Base-by-base conservation (phyloP, 345 rosid genomes). In the Hirschfeldia incana region DNA sequence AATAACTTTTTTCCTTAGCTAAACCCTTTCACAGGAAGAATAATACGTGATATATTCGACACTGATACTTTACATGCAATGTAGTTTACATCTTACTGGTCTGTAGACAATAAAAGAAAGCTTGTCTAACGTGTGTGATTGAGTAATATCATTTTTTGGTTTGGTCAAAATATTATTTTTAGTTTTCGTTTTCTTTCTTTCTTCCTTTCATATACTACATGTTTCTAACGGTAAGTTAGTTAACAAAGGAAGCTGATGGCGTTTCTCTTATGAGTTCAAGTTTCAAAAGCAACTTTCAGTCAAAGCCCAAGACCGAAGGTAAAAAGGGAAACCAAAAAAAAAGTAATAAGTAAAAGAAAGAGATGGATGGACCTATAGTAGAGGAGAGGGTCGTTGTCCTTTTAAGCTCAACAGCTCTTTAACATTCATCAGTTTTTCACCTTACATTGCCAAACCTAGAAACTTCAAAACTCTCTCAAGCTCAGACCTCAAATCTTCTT, bases 1-100 rank as follows among this genome's bases (percentile, higher is more conserved):
- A 53, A 68, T 73, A 81, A 71, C 29, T 15, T 33, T 7, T 17
- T 46, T 12, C 53, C 15, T 46, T 46, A 49, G 57, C 21, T 49
- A 49, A 49, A 49, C 7, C 7, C 57, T 49, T 49, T 49, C 57
- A 49, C 57, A 49, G 2, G 57, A 49, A 1, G 7, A 49, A 49
- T 17, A n/a, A n/a, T 17, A 49, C 57, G 17, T 49, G 5, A 49
- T 49, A n/a, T 13, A 49, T 49, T n/a, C 2, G 57, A 49, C 17
- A 49, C 1, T 44, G 53, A n/a, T 49, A n/a, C 57, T 49, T 46
- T 44, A 42, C 51, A 10, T 42, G 51, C 51, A 42, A 42, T 42
- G 51, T n/a, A 42, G n/a, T 42, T 42, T 10, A 49, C 55, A 13
- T 49, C 55, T 49, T 4, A 49, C 55, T 16, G 55, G 55, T 49